Evolutionary conservation across 2,329 filamentous ascomycete species (phyloP).

Genomic region (Leptographium wingfieldii): DNA sequence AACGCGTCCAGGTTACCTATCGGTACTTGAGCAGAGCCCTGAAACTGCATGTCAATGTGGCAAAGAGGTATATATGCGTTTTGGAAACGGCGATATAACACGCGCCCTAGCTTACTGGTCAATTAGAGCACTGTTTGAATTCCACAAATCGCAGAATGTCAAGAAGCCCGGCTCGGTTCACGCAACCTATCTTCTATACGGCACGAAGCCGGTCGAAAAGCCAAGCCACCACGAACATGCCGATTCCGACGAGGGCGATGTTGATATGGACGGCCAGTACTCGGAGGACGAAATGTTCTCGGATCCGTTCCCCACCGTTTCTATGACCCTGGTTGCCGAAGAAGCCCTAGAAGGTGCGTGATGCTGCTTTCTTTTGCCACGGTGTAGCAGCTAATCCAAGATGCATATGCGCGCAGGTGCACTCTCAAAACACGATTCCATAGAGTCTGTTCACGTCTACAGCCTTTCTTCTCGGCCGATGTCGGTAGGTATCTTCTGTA

Average conservation of each 20-base stretch:
- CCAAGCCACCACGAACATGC: conserved; percentile 5
- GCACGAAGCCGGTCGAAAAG: conserved; percentile 39
- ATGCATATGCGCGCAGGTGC: conserved; percentile 34
- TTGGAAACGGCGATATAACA: background rate
- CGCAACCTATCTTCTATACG: conserved; percentile 84
- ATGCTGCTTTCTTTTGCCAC: background rate
- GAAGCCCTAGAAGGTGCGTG: conserved; percentile 54
- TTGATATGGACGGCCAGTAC: conserved; percentile 57
- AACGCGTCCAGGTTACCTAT: conserved; percentile 60
- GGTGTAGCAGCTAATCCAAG: background rate
- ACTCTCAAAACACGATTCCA: conserved; percentile 55
- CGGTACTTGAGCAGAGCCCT: conserved; percentile 70
- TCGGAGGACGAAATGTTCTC: conserved; percentile 37
- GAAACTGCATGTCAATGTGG: conserved; percentile 71
- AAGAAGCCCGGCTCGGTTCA: conserved; percentile 65
- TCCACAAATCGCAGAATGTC: conserved; percentile 64
- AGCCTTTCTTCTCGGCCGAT: conserved; percentile 62
- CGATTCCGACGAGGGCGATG: conserved; percentile 41
- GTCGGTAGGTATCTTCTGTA: conserved; percentile 32
- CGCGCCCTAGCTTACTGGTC: conserved; percentile 1
- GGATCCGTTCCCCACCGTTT: conserved; percentile 40
- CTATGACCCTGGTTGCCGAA: conserved; percentile 57
- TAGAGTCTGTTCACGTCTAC: conserved; percentile 76
- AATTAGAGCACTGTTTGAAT: conserved; percentile 66
- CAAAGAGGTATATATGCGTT: conserved; percentile 59